Conservation (phyloP, 345 rosid species). For the Atalantia buxifolia region DNA sequence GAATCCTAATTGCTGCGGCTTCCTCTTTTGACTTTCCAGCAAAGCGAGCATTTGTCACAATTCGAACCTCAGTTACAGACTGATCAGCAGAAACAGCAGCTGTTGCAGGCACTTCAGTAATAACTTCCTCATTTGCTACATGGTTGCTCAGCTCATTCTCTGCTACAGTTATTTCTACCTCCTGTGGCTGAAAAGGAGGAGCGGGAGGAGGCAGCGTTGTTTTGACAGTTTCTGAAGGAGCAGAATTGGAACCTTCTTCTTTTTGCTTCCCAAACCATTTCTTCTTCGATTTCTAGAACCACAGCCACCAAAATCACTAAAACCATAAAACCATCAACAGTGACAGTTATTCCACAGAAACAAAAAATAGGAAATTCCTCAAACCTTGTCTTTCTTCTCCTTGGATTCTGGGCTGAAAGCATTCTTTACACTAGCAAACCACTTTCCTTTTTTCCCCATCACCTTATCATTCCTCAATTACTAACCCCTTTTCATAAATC, state of each 20-base stretch:
- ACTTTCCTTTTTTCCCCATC: slow-evolving; percentile 93
- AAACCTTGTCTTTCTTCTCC: slow-evolving; percentile 51
- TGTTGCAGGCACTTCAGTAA: slow-evolving; percentile 20
- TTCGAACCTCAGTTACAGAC: slow-evolving; percentile 39
- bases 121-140: slow-evolving; percentile 27
- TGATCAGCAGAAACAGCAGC: slow-evolving; percentile 24
- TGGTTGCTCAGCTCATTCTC: slow-evolving; percentile 37
- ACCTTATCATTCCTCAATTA: slow-evolving; percentile 39
- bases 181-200: slow-evolving; percentile 35
- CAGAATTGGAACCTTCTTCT: slow-evolving; percentile 32
- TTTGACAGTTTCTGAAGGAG: slow-evolving; percentile 21
- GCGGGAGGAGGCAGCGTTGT: slow-evolving; percentile 38
- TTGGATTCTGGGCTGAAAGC: slow-evolving; percentile 78
- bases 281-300: slow-evolving; percentile 42
- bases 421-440: slow-evolving; percentile 87
- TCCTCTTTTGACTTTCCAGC: slow-evolving; percentile 69
- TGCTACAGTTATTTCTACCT: slow-evolving; percentile 43
- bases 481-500: not conserved
- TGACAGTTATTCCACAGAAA: not conserved
- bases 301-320: not conserved
- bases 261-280: slow-evolving; percentile 50
- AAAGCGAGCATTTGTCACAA: slow-evolving; percentile 29
- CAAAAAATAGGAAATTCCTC: not conserved
- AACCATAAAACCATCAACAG: not conserved
- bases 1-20: slow-evolving; percentile 85